Base-by-base conservation (phyloP, 768 basidiomycete genomes). In the Rhizopogon roseolus region DNA sequence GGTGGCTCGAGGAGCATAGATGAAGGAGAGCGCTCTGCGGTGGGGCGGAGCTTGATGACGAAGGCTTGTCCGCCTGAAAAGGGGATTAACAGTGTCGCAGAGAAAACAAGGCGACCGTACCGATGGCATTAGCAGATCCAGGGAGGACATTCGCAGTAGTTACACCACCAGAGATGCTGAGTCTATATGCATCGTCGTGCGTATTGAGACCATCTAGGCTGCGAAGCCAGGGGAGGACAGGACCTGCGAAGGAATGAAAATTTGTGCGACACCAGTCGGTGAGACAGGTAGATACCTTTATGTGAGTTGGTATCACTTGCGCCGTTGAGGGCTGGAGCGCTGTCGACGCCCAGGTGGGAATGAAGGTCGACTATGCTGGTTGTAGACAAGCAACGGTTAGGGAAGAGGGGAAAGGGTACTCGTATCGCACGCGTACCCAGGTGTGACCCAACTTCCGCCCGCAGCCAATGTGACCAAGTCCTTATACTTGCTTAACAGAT, bases 1-100 rank as follows among this genome's bases (percentile, higher is more conserved):
- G 91, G 92, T 39, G 92, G 88, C 43, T 97, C 93, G 37, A 97
- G 73, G 10, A 93, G 65, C 88, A 93, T 92, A 6, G 89, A 88
- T 4, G 81, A 78, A 1, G 90, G 79, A 0, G 90, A 87, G 22
- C 85, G 81, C 57, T 91, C 88, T 38, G 75, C 66, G 2, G 92
- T 92, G 64, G 81, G 82, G 17, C 95, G 81, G 25, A 92, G 74
- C 67, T 97, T 97, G 62, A 95, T 78, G 62, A 90, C 77, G 63
- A 92, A 93, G 0, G 93, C 89, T 65, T 95, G 90, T 5, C 93
- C 93, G 48, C 88, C 93, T 91, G 59, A 14, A 37, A 41, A 52
- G 53, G 56, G 34, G 60, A 44, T 41, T 9, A 36, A 22, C 8
- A 49, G 34, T 11, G 66, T 57, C 22, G 29, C n/a, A n/a, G 36